A percentile compares a stretch with the other conserved stretches of the same genome.
These are phyloP conservation scores for Canavalia gladiata DNA, from an alignment of 306 rosid genomes.

Conservation along the genomic window DNA sequence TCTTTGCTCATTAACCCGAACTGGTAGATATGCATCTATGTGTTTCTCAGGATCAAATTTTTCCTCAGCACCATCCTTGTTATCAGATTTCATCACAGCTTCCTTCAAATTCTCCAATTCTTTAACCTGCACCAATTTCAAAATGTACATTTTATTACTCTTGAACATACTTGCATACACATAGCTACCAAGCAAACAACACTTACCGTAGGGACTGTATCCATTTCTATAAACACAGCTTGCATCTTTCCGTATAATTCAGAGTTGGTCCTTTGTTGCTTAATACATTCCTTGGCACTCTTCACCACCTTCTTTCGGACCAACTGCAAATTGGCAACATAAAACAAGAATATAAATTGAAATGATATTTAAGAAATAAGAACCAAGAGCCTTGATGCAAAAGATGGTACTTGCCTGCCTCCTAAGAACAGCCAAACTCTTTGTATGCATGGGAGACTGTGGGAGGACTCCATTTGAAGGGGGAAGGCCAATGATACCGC, in stretches of 20 bases:
- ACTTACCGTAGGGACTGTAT: conserved; percentile 73
- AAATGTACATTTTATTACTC: conserved; percentile 26
- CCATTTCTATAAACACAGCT: conserved; percentile 77
- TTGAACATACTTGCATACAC: neutral
- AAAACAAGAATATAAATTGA: conserved; percentile 41
- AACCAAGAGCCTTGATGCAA: conserved; percentile 14
- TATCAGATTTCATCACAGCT: conserved; percentile 69
- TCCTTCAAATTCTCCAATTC: conserved; percentile 65
- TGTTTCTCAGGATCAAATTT: conserved; percentile 78
- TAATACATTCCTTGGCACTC: conserved; percentile 84
- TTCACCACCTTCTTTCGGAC: conserved; percentile 77
- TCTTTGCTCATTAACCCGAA: conserved; percentile 92
- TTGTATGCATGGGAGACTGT: conserved; percentile 98
- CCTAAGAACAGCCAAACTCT: conserved; percentile 84
- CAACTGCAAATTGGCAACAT: conserved; percentile 58
- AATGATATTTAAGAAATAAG: conserved; percentile 21
- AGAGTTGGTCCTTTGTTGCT: conserved; percentile 60
- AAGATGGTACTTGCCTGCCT: conserved; percentile 60
- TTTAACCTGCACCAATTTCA: conserved; percentile 51
- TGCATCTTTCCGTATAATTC: conserved; percentile 80
- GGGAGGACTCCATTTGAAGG: conserved; percentile 97
- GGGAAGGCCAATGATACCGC: conserved; percentile 91
- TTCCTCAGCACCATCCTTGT: conserved; percentile 48
- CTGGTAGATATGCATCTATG: conserved; percentile 79
- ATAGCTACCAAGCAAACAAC: conserved; percentile 9